These are phyloP conservation scores for Sisymbrium irio DNA, from an alignment of 345 rosid genomes.

Conservation along the genomic window DNA sequence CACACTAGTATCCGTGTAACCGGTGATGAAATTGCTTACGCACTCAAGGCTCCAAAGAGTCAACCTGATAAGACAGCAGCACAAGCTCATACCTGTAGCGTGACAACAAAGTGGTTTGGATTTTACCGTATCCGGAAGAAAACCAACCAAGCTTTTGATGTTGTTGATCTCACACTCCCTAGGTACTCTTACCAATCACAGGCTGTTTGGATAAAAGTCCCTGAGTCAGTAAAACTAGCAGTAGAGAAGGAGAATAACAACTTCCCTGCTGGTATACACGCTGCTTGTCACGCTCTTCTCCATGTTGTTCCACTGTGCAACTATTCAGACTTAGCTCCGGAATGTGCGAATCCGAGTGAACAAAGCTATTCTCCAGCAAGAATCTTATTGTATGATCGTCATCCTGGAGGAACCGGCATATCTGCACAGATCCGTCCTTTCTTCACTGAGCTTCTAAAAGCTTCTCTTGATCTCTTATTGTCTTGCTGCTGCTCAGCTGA, in stretches of 20 bases:
- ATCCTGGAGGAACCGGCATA: constrained; percentile 91
- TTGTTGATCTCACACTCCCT: constrained; percentile 67
- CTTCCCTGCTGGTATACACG: constrained; percentile 77
- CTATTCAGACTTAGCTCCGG: constrained; percentile 84
- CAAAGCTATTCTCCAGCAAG: constrained; percentile 57
- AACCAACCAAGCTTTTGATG: constrained; percentile 48
- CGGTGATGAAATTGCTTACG: constrained; percentile 71
- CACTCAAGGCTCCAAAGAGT: constrained; percentile 38
- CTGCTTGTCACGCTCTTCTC: constrained; percentile 86
- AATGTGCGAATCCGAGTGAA: constrained; percentile 72
- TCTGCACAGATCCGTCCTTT: constrained; percentile 67
- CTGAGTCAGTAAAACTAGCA: constrained; percentile 47
- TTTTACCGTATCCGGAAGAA: constrained; percentile 51
- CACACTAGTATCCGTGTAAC: constrained; percentile 73
- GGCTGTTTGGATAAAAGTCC: constrained; percentile 91
- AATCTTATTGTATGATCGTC: constrained; percentile 80
- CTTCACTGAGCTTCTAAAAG: constrained; percentile 61
- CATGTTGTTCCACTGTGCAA: constrained; percentile 82
- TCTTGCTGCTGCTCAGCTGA: constrained; percentile 58
- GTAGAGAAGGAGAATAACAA: constrained; percentile 33
- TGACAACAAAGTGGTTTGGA: constrained; percentile 87
- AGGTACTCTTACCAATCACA: constrained; percentile 70
- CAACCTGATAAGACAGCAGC: constrained; percentile 60
- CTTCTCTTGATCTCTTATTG: constrained; percentile 68
- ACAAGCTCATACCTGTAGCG: constrained; percentile 62